phyloP scores from a whole-genome alignment of 768 basidiomycete genomes.

The Termitomyces sp. region DNA sequence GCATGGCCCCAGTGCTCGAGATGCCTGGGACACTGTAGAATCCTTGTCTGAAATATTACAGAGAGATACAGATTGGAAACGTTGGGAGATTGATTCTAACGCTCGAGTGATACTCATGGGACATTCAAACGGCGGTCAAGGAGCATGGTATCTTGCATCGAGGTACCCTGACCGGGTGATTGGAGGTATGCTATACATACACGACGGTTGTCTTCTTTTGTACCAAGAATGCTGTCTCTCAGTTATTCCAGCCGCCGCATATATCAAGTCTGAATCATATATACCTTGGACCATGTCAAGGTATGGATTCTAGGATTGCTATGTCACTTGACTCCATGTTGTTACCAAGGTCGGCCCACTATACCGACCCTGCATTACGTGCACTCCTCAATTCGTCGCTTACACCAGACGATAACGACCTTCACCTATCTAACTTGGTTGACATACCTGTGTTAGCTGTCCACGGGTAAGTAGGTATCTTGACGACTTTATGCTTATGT shows the following conservation, averaged over 20 bases:
- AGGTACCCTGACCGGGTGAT: conserved; percentile 73
- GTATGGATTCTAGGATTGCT: conserved; percentile 18
- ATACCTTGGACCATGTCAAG: conserved; percentile 67
- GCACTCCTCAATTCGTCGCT: conserved; percentile 71
- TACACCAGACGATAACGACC: conserved; percentile 82
- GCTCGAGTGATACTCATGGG: conserved; percentile 67
- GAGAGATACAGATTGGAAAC: conserved; percentile 28
- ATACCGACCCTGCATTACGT: conserved; percentile 68
- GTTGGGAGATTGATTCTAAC: conserved; percentile 31
- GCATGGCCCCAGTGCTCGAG: conserved; percentile 78
- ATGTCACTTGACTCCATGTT: neutral
- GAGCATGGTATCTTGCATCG: conserved; percentile 75
- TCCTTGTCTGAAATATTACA: conserved; percentile 48
- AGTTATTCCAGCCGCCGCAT: conserved; percentile 78
- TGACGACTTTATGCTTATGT: neutral
- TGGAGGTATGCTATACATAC: conserved; percentile 37
- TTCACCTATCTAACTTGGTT: conserved; percentile 75
- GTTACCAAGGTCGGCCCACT: conserved; percentile 61
- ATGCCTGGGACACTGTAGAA: conserved; percentile 61
- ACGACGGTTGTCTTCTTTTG: neutral
- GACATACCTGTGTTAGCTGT: conserved; percentile 68
- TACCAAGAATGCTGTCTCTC: neutral
- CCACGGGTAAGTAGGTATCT: conserved; percentile 57
- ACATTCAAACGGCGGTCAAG: conserved; percentile 93
- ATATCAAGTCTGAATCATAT: conserved; percentile 86